Conservation (phyloP, 805 yeast genomes). For the Vanderwaltozyma verrucispora region DNA sequence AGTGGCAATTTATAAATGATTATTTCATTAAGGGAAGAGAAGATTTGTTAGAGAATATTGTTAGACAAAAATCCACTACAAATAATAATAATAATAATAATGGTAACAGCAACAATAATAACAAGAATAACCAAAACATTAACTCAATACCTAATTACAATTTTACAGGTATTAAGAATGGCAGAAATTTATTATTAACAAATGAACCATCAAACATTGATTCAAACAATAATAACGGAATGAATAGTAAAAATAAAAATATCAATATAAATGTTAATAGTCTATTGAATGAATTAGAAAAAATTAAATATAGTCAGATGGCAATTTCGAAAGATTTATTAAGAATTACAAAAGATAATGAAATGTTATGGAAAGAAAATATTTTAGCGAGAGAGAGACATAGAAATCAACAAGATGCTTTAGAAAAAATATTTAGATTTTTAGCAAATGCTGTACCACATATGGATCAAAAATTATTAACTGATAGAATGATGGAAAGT, state of each 20-base stretch:
- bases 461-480: constrained; percentile 22
- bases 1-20: constrained; percentile 83
- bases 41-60: constrained; percentile 75
- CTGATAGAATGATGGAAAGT: constrained; percentile 12
- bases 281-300: constrained; percentile 61
- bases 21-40: constrained; percentile 68
- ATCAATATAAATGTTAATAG: constrained; percentile 4
- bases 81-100: constrained; percentile 1
- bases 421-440: constrained; percentile 79
- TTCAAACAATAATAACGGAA: not conserved
- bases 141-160: not conserved
- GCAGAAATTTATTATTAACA: not conserved
- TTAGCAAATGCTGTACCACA: constrained; percentile 54
- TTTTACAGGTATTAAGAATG: not conserved
- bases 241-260: no score
- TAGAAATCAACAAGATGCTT: constrained; percentile 73
- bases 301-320: constrained; percentile 65
- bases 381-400: constrained; percentile 75
- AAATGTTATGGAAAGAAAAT: constrained; percentile 84
- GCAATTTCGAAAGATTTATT: constrained; percentile 76
- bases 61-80: constrained; percentile 46
- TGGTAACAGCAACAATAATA: constrained; percentile 1
- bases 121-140: constrained; percentile 2
- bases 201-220: not conserved
- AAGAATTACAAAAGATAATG: constrained; percentile 79